Evolutionary conservation across 805 yeast genomes (phyloP), one percentile per base, ranked within the genome.

Genomic region (Saccharomycopsis synnaedendra): DNA sequence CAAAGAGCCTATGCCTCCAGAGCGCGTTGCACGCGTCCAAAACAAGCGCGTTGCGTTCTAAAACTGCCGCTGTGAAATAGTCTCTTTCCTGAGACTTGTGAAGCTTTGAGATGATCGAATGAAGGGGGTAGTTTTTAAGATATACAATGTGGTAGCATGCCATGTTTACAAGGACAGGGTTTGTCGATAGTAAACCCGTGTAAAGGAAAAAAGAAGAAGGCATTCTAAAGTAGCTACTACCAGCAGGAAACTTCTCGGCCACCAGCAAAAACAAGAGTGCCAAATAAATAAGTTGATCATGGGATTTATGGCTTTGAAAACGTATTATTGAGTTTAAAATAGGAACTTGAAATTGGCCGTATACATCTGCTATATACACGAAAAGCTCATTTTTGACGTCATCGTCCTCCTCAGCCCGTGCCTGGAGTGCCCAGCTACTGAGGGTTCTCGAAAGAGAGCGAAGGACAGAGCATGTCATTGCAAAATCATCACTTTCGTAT

Each of bases 121-220:
- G 19, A 2, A 19, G 19, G 5, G 47, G 47, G 32, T 39, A 44
- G n/a, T 44, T 44, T 32, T 44, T 44, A 29, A 44, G 27, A 38
- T 9, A 39, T 5, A 39, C 31, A 31, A 39, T 29, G 33, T 44
- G 32, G 3, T 4, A 11, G 9, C 47, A 38, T 8, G 29, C n/a
- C 4, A 11, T 5, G 3, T 44, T 27, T 4, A 44, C 19, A 5
- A 31, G 19, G 10, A 4, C 8, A 10, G 5, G 8, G 3, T 44
- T 29, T 27, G 31, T 31, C 3, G 43, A 30, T 5, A 43, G 9
- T 3, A 43, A 36, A 27, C 28, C 11, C 11, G 36, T 10, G 31
- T 43, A 43, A 10, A 35, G 8, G 31, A 43, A 7, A 10, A 36
- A 43, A n/a, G 41, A 35, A 9, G 34, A 9, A 28, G 32, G 36